Base-by-base conservation (phyloP, 1,284 basidiomycete genomes). In the Sutorius eximius region DNA sequence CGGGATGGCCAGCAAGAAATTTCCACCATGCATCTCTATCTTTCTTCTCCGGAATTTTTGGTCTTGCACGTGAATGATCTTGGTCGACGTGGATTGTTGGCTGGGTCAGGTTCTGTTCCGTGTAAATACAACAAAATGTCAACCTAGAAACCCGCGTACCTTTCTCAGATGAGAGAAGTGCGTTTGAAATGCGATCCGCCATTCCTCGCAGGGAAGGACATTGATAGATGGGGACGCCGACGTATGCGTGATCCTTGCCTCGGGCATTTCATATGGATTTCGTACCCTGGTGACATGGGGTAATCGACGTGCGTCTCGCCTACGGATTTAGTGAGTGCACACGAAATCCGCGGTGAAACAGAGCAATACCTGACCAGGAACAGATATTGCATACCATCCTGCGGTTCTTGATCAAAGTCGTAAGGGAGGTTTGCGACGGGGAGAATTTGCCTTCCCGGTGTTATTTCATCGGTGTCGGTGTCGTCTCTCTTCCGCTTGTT, bases 351-450 rank as follows among this genome's bases (percentile, higher is more conserved):
- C 74, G 52, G 59, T 20, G 32, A 50, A 48, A n/a, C 40, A 11
- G 29, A 45, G 42, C 27, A 13, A 33, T 68, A 89, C 89, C 89
- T 80, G 49, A 93, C 90, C 49, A 83, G 83, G 69, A 91, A 91
- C 34, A 93, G 75, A 68, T 93, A 93, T 65, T 93, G 80, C 77
- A 88, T 63, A 3, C 91, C 90, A 70, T 93, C 86, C 63, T 73
- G 70, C 1, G 90, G 90, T 49, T 78, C 78, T 24, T 78, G 83
- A 57, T 82, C 72, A 66, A 85, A 92, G 63, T 83, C 75, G 20
- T 73, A 68, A 32, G 88, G 86, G 47, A 91, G 78, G 63, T 84
- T 79, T 37, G 89, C 89, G 22, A 91, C 86, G 20, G 89, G 89
- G 5, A 91, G 75, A 15, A 80, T 87, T 69, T 90, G 87, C 56